Evolutionary conservation across 176 grass and related monocot genomes (phyloP).

Genomic region (Juncus inflexus): DNA sequence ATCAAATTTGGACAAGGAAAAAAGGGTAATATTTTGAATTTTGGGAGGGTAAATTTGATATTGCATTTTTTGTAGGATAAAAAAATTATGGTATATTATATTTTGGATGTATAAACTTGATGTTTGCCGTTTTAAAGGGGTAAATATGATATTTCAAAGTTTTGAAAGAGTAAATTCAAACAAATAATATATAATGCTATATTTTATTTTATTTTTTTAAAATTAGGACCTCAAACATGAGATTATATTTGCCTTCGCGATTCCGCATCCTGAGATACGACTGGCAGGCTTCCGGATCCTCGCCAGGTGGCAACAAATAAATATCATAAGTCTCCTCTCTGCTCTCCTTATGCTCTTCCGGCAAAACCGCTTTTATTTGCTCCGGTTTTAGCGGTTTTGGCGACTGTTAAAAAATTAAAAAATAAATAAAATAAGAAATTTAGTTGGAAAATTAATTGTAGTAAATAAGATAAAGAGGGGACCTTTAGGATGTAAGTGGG

Average conservation of each 20-base stretch:
- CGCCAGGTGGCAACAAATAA: constrained; percentile 94
- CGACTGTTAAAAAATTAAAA: constrained; percentile 54
- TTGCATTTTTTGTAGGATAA: too few species aligned
- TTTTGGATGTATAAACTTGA: too few species aligned
- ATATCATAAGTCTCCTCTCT: constrained; percentile 96
- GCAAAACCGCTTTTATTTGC: constrained; percentile 74
- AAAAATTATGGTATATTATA: too few species aligned
- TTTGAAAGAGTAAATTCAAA: neutral
- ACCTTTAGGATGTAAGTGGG: constrained; percentile 97
- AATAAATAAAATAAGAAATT: constrained; percentile 26
- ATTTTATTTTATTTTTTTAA: neutral
- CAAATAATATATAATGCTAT: too few species aligned
- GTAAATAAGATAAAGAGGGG: neutral
- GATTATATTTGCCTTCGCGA: constrained; percentile 97
- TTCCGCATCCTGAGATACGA: constrained; percentile 98
- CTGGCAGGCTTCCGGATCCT: constrained; percentile 95
- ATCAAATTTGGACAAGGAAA: too few species aligned
- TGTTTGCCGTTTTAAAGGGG: too few species aligned
- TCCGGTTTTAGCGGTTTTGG: constrained; percentile 48
- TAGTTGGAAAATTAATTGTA: constrained; percentile 32
- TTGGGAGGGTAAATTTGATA: too few species aligned
- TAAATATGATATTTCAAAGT: neutral
- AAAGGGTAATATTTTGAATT: too few species aligned
- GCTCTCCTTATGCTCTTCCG: constrained; percentile 65
- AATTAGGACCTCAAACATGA: constrained; percentile 89